A percentile compares a stretch with the other conserved stretches of the same genome.
These are phyloP conservation scores for Colletotrichum tabaci DNA, from an alignment of 2,329 filamentous ascomycete species.

Conservation along the genomic window DNA sequence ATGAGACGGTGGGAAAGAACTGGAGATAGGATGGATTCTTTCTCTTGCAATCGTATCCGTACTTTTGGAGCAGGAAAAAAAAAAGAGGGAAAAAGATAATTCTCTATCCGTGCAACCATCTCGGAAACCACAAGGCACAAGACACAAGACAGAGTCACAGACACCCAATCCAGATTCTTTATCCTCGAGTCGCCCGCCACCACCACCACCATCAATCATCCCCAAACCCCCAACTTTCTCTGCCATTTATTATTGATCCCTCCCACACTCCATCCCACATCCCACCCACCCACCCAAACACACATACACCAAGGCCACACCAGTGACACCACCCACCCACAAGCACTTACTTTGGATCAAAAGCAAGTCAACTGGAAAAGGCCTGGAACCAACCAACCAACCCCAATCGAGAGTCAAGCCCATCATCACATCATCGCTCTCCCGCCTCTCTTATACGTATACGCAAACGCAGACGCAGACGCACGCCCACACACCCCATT, in stretches of 20 bases:
- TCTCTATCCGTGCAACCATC: slow-evolving; percentile 22
- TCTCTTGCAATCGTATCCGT: slow-evolving; percentile 21
- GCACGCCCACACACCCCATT: slow-evolving; percentile 20
- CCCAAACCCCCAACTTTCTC: neutral
- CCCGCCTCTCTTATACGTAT: neutral
- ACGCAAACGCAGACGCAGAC: slow-evolving; percentile 12
- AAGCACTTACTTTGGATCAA: slow-evolving; percentile 23
- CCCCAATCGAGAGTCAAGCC: slow-evolving; percentile 29
- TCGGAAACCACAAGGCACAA: slow-evolving; percentile 17
- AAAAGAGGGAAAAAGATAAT: neutral
- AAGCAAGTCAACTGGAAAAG: slow-evolving; percentile 37
- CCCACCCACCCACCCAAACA: slow-evolving; percentile 22
- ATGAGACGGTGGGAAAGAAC: slow-evolving; percentile 36
- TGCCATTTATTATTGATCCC: slow-evolving; percentile 13
- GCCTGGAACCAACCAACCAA: slow-evolving; percentile 10
- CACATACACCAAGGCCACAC: slow-evolving; percentile 3
- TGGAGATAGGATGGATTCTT: slow-evolving; percentile 39
- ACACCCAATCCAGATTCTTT: slow-evolving; percentile 21
- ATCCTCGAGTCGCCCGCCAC: slow-evolving; percentile 27
- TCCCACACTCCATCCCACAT: slow-evolving; percentile 23
- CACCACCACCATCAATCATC: neutral
- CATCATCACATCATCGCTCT: slow-evolving; percentile 42
- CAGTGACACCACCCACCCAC: slow-evolving; percentile 11
- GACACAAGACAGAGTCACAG: neutral
- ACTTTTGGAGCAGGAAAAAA: slow-evolving; percentile 22